Conservation (phyloP, 257 asterid genomes). For the Cordia subcordata region DNA sequence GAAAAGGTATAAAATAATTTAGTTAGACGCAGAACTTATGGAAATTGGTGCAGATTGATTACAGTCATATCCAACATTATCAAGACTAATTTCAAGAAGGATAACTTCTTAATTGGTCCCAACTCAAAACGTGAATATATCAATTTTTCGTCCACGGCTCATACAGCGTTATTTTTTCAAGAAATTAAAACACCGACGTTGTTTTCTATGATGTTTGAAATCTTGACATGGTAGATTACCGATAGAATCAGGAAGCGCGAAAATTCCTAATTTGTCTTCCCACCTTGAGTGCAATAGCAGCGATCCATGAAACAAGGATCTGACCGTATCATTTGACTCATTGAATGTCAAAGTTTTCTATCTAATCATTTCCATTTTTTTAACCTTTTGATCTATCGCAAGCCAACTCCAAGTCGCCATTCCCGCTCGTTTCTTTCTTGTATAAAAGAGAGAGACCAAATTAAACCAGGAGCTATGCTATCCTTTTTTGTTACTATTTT, state of each 20-base stretch:
- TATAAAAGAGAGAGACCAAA: too few relatives aligned
- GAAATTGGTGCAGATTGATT: too few relatives aligned
- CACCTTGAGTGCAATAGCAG: constrained; percentile 48
- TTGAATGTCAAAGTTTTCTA: constrained; percentile 3
- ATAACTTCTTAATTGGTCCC: too few relatives aligned
- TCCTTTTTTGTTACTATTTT: not conserved
- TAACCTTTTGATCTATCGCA: not conserved
- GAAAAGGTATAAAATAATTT: too few relatives aligned
- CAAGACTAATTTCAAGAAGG: too few relatives aligned
- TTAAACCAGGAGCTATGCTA: not conserved
- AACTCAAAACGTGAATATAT: too few relatives aligned
- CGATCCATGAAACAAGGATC: constrained; percentile 81
- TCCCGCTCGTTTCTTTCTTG: too few relatives aligned
- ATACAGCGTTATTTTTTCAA: too few relatives aligned
- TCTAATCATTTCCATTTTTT: constrained; percentile 11
- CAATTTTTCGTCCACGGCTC: too few relatives aligned
- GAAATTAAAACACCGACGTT: constrained; percentile 13
- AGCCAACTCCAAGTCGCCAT: not conserved
- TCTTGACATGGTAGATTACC: not conserved
- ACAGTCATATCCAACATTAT: too few relatives aligned
- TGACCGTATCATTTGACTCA: constrained; percentile 18
- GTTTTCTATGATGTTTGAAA: not conserved
- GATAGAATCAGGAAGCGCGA: not conserved
- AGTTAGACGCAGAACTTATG: too few relatives aligned
- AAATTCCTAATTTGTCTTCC: not conserved